Evolutionary conservation across 805 yeast genomes (phyloP).

Genomic region (Danielia reshetovae): DNA sequence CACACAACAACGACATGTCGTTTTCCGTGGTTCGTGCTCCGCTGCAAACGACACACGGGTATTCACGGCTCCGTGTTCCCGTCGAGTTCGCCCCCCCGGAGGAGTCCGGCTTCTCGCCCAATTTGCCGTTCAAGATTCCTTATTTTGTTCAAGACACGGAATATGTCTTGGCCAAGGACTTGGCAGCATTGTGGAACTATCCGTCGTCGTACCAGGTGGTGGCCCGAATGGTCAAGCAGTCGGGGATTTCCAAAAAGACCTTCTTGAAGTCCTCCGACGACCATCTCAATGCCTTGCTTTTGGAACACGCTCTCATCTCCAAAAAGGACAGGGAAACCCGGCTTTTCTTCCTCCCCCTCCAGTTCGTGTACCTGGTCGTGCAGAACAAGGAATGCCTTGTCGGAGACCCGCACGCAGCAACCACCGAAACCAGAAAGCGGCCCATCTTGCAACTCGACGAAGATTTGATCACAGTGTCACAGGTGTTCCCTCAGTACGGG

Average conservation of each 20-base stretch:
- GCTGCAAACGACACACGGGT: conserved; percentile 1
- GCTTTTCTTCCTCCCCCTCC: conserved; percentile 27
- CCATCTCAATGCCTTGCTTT: conserved; percentile 22
- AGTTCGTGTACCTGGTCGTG: conserved; percentile 16
- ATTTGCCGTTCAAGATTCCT: conserved; percentile 9
- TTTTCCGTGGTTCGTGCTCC: background rate
- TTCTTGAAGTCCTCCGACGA: conserved; percentile 15
- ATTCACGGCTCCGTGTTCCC: conserved; percentile 7
- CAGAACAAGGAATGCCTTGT: conserved; percentile 19
- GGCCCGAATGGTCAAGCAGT: conserved; percentile 20
- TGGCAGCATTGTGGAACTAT: conserved; percentile 33
- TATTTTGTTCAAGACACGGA: conserved; percentile 6
- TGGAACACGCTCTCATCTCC: conserved; percentile 16
- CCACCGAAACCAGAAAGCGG: conserved; percentile 2
- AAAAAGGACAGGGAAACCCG: conserved; percentile 14
- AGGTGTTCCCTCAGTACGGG: conserved; percentile 41
- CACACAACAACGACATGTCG: conserved; percentile 1
- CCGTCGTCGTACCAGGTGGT: conserved; percentile 43
- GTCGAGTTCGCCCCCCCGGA: conserved; percentile 8
- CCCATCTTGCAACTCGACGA: conserved; percentile 11
- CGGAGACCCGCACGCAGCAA: conserved; percentile 2
- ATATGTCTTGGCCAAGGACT: conserved; percentile 27
- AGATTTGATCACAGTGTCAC: conserved; percentile 32
- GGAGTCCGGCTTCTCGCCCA: conserved; percentile 2
- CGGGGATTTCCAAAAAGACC: conserved; percentile 16